phyloP scores from a whole-genome alignment of 75 land plant species.

The Sequoiadendron giganteum region DNA sequence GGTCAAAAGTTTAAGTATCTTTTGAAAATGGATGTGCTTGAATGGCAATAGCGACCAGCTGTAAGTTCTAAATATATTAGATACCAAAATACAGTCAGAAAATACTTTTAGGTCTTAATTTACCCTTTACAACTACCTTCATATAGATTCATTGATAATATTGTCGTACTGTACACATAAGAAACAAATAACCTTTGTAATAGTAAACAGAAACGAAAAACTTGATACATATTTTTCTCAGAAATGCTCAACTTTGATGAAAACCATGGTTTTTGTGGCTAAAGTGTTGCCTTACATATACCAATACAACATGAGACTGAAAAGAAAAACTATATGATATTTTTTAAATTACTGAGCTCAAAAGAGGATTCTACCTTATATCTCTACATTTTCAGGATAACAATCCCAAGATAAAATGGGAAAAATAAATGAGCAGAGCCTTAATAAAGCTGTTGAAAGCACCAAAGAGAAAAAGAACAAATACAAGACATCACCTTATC shows the following conservation, averaged over 20 bases:
- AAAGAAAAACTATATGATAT: not conserved
- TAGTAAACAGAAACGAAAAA: not conserved
- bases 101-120: not conserved
- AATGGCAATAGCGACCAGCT: not conserved
- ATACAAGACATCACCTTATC: slow-evolving; percentile 58
- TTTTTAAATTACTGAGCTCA: not conserved
- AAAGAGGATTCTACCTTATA: not conserved
- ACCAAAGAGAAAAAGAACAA: not conserved
- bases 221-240: not conserved
- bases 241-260: too few species aligned
- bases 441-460: not conserved
- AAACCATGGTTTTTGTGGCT: not conserved
- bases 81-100: not conserved
- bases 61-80: not conserved
- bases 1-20: too few species aligned
- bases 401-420: not conserved
- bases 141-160: not conserved
- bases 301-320: not conserved
- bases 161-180: not conserved
- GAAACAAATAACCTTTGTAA: not conserved
- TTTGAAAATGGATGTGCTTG: too few species aligned
- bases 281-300: not conserved
- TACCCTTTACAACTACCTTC: not conserved
- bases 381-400: not conserved
- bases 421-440: not conserved